Evolutionary conservation across 805 yeast species (phyloP), one percentile per base, ranked within the genome.

Genomic region (Tetrapisispora phaffii): DNA sequence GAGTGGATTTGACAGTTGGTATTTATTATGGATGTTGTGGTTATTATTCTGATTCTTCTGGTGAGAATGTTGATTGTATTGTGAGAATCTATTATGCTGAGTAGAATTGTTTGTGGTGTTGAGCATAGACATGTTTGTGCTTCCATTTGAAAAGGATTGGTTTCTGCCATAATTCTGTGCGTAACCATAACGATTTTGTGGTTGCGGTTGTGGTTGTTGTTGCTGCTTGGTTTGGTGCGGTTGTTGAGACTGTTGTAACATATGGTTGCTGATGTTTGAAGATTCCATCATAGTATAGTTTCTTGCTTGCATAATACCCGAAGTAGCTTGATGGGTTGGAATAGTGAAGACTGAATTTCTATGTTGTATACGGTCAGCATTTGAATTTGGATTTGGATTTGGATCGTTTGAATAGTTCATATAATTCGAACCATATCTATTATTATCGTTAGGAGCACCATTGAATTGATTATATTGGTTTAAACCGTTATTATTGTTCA

Each of bases 121-220:
- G 17, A 21, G 23, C 39, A 36, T 36, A 8, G 20, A 19, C 15
- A 26, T 7, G 16, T 36, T 36, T n/a, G n/a, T 9, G 21, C 15
- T 23, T n/a, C 29, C n/a, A 15, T 10, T 7, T 2, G 39, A 12
- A 36, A 23, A 36, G 10, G 39, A 36, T 23, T 21, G 36, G 4
- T 31, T 31, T 21, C n/a, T 29, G 1, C 17, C 23, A 16, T 22
- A 19, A 16, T 43, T 47, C 53, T 44, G 41, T 26, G n/a, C 17
- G 22, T 16, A 29, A 20, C 20, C 9, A 19, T 26, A 31, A 12
- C 15, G 19, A 20, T 9, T 24, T 7, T 35, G 38, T 8, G 21
- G 32, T 2, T 22, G 7, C 16, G 26, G 22, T 17, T n/a, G 4
- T 17, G 28, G 28, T 7, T 31, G n/a, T 6, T 7, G n/a, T 15